Base-by-base conservation (phyloP, 176 grass and related monocot genomes). In the Triticum timopheevii region DNA sequence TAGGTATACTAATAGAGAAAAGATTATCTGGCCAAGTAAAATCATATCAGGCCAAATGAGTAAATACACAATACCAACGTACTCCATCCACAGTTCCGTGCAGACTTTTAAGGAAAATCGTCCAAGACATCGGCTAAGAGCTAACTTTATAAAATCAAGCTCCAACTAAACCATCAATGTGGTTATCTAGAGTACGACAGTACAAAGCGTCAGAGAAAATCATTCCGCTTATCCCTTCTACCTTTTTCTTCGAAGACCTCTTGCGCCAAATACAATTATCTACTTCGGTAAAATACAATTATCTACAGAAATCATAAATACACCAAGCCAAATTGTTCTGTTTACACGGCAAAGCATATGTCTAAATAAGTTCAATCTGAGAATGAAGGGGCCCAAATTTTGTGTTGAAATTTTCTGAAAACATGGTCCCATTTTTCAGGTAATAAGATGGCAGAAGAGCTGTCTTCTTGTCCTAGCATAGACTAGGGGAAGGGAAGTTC, bases 141-240 rank as follows among this genome's bases (percentile, higher is more conserved):
- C 17, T 33, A 25, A 7, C 31, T 63, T 66, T 67, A 49, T 28
- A 81, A 81, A 81, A 66, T 81, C 36, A 49, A 40, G 5, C 62
- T 81, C 65, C 79, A 81, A 49, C 20, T 49, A 66, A 47, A 67
- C 49, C 25, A 81, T 81, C 62, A 81, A 81, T 81, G 12, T 67
- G 40, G 39, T 67, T 49, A 42, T 65, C 61, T 47, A 67, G 39
- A 66, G 39, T 45, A 81, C 33, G 78, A 80, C 15, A 80, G 45
- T 65, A 45, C 24, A 67, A 81, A 25, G 10, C 40, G 12, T 20
- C 10, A 3, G 61, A 64, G 39, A 65, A 67, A 47, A 80, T 13
- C 40, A 4, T 31, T 80, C 9, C 11, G 16, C 30, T 66, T 80
- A 80, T 20, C 25, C 25, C 27, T 54, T 76, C 73, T 76, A 4